Evolutionary conservation across 108 stramenopile genomes (phyloP).

Genomic region (Cylindrotheca closterium): DNA sequence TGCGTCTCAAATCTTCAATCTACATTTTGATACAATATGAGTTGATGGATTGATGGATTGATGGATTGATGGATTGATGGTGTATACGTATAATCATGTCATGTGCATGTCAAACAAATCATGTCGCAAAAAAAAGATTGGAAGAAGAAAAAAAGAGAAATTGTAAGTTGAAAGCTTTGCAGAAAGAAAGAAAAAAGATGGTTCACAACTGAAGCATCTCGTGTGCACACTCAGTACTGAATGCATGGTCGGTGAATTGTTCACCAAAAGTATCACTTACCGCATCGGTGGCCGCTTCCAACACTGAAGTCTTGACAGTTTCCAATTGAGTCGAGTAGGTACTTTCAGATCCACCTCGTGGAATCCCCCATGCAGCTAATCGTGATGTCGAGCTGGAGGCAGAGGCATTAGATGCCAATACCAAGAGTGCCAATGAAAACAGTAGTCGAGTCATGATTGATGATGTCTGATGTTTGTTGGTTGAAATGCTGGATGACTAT

Average conservation of each 20-base stretch:
- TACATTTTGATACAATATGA: constrained; percentile 7
- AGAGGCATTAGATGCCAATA: no score
- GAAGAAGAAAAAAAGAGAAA: neutral
- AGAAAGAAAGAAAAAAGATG: no score
- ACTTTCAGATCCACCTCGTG: constrained; percentile 19
- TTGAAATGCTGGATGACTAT: no score
- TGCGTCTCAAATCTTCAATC: constrained; percentile 73
- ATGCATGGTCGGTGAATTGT: neutral
- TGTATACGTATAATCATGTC: neutral
- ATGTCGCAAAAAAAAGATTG: neutral
- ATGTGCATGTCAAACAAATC: no score
- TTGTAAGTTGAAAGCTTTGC: neutral
- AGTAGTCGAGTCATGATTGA: no score
- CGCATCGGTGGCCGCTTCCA: constrained; percentile 30
- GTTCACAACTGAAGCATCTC: no score
- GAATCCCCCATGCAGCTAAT: no score
- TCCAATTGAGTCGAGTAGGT: constrained; percentile 33
- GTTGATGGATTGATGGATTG: neutral
- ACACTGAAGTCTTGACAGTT: constrained; percentile 36
- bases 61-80: no score
- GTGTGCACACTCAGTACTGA: no score
- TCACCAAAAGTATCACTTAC: constrained; percentile 11
- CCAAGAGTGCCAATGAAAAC: no score
- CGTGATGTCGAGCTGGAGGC: no score
- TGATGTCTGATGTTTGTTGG: no score